A percentile compares a stretch with the other conserved stretches of the same genome.
Conservation (phyloP, 345 rosid species). For the Salix suchowensis region DNA sequence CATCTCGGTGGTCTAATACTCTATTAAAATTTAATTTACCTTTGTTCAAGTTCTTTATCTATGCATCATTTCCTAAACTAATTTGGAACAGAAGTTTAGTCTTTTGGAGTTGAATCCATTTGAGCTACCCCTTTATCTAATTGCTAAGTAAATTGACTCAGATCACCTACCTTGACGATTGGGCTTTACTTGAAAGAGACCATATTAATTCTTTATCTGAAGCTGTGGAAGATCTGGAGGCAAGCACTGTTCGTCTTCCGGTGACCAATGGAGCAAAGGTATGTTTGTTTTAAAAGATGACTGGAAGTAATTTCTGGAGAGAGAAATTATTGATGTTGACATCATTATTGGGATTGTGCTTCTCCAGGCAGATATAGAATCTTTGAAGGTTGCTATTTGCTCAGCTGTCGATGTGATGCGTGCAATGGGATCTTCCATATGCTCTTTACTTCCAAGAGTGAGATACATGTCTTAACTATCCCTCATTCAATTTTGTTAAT, state of each 20-base stretch:
- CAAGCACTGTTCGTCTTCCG: conserved; percentile 90
- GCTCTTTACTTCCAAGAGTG: conserved; percentile 66
- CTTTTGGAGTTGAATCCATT: background rate
- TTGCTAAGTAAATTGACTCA: conserved; percentile 28
- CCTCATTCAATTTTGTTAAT: conserved; percentile 1
- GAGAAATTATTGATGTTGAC: conserved; percentile 7
- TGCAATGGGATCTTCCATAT: conserved; percentile 73
- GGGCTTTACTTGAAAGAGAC: conserved; percentile 81
- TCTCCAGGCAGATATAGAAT: conserved; percentile 70
- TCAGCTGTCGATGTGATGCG: conserved; percentile 93
- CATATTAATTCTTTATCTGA: conserved; percentile 71
- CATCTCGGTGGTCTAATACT: background rate
- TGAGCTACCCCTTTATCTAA: conserved; percentile 17
- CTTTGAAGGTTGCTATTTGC: conserved; percentile 71
- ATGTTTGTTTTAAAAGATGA: conserved; percentile 11
- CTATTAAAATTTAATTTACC: background rate
- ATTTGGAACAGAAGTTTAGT: background rate
- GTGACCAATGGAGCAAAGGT: conserved; percentile 84
- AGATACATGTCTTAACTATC: conserved; percentile 18
- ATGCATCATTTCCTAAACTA: background rate
- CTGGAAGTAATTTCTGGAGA: conserved; percentile 1
- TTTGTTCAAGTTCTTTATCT: background rate
- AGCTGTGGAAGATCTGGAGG: conserved; percentile 81
- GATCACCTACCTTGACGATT: conserved; percentile 75
- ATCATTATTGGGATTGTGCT: conserved; percentile 14